Evolutionary conservation across 768 basidiomycete genomes (phyloP).

Genomic region (Lanmaoa pseudosensibilis): DNA sequence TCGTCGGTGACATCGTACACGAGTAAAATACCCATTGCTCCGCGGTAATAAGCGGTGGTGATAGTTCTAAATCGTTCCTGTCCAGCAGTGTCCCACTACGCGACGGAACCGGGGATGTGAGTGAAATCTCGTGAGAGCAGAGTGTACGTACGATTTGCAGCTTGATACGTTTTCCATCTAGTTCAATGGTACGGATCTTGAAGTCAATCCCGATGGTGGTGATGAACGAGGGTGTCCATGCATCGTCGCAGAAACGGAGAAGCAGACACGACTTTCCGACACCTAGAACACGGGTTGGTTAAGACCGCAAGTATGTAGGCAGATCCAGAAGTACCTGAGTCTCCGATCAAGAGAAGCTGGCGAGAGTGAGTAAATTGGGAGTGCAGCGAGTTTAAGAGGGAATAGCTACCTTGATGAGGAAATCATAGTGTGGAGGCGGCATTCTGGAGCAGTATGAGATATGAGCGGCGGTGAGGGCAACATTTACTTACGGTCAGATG

Average conservation of each 20-base stretch:
- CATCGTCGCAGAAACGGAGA: slow-evolving; percentile 97
- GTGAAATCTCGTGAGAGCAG: neutral
- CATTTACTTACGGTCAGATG: neutral
- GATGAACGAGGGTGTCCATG: slow-evolving; percentile 99
- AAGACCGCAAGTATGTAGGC: neutral
- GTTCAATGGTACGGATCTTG: slow-evolving; percentile 98
- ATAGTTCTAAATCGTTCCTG: slow-evolving; percentile 99
- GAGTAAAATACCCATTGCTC: slow-evolving; percentile 96
- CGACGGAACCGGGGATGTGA: neutral
- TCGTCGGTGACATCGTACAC: slow-evolving; percentile 99
- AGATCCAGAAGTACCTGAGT: slow-evolving; percentile 63
- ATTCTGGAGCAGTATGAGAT: slow-evolving; percentile 38
- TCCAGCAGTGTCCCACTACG: slow-evolving; percentile 97
- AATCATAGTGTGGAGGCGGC: slow-evolving; percentile 96
- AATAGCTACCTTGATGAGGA: slow-evolving; percentile 77
- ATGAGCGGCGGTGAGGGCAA: neutral
- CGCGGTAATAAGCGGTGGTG: slow-evolving; percentile 98
- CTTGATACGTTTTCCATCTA: slow-evolving; percentile 97
- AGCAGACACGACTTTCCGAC: slow-evolving; percentile 97
- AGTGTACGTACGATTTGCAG: slow-evolving; percentile 84
- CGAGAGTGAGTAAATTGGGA: neutral
- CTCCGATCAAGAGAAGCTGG: slow-evolving; percentile 92
- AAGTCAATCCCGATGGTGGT: slow-evolving; percentile 99
- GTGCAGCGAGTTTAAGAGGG: slow-evolving; percentile 8
- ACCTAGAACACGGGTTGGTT: slow-evolving; percentile 45